Evolutionary conservation across 441 rosid species (phyloP), one percentile per base, ranked within the genome.

Genomic region (Dalechampia spathulata): DNA sequence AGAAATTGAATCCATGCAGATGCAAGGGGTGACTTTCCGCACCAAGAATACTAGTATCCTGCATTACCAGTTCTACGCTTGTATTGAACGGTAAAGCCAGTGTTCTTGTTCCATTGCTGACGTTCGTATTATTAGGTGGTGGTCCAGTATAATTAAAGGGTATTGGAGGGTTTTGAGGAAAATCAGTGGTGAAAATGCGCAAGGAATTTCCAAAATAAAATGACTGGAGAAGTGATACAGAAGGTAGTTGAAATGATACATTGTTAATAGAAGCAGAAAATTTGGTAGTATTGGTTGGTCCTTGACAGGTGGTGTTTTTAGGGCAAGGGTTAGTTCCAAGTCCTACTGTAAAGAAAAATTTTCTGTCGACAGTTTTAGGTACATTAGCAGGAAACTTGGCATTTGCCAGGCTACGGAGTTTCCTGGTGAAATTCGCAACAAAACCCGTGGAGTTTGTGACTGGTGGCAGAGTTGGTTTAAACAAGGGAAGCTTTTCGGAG

Each of bases 21-120:
- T 87, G 94, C 3, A 85, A 51, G 37, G 90, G 96, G 58, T 85
- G 96, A 55, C 85, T 79, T 55, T 87, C 90, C 2, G 79, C 80
- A 40, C 88, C 90, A 32, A 87, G 67, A 41, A 87, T 78, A 55
- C 80, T 83, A 1, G 90, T 85, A 57, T 59, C 94, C 30, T 83
- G 96, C 68, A 87, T 25, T 22, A 85, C 80, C 17, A 87, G 4
- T 63, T 87, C 88, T 42, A 83, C 86, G 25, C 76, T 77, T 14
- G 95, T 69, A 50, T 83, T 81, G 66, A 77, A 86, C 30, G 68
- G 66, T 28, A 86, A 51, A n/a, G 76, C 77, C 55, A 74, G 34
- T 2, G 58, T 39, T 62, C 67, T 76, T 5, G 87, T 83, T 1
- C 75, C 90, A 42, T 60, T 75, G 48, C 57, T 64, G 4, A 85